A percentile compares a stretch with the other conserved stretches of the same genome.
These are phyloP conservation scores for Lotmaria passim DNA, from an alignment of 208 protist species.

Conservation along the genomic window DNA sequence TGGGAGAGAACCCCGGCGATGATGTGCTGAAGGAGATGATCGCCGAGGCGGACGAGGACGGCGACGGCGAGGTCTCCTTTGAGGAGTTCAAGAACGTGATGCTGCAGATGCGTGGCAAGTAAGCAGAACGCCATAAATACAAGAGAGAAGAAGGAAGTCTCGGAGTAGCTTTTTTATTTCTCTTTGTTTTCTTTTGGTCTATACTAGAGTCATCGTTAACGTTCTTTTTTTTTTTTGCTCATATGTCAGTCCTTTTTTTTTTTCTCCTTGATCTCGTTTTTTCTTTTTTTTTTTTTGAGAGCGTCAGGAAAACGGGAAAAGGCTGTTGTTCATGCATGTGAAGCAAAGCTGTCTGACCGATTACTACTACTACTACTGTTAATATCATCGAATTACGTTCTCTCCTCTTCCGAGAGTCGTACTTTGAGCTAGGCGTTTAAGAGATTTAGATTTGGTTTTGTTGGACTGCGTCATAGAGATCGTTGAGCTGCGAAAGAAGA, in stretches of 20 bases:
- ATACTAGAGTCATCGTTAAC: constrained; percentile 19
- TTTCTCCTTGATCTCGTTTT: background rate
- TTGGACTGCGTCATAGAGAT: no score
- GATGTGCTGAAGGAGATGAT: constrained; percentile 99
- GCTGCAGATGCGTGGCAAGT: constrained; percentile 91
- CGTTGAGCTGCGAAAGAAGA: no score
- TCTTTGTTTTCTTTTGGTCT: constrained; percentile 17
- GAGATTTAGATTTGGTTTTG: no score
- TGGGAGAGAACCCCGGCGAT: constrained; percentile 96
- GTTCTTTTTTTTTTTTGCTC: background rate
- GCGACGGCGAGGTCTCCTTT: constrained; percentile 95
- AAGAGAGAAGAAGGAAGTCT: background rate
- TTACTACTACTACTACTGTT: no score
- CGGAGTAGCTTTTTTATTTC: constrained; percentile 5
- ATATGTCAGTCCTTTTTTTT: background rate
- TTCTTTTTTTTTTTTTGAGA: constrained; percentile 5
- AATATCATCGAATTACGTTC: no score
- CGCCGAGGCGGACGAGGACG: constrained; percentile 95
- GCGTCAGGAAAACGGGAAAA: no score
- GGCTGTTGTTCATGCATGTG: no score
- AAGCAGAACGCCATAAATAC: constrained; percentile 24
- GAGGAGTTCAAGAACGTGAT: constrained; percentile 97
- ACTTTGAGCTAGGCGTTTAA: no score
- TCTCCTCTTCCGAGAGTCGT: no score
- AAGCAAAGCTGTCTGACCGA: no score